These are phyloP conservation scores for Irineochytrium annulatum DNA, from an alignment of 192 early-diverging fungal species.

Conservation along the genomic window DNA sequence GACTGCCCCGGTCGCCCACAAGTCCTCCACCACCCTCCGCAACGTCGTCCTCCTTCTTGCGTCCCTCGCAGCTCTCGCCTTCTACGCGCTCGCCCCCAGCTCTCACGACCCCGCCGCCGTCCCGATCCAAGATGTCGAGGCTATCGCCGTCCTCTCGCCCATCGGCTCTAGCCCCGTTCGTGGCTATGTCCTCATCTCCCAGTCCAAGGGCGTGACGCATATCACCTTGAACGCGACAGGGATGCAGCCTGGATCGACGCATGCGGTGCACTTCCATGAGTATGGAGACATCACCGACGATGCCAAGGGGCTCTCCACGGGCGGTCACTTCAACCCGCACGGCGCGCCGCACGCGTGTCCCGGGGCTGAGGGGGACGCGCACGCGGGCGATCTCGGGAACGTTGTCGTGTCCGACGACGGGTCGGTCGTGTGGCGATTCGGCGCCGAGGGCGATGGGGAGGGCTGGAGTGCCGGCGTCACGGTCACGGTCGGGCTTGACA, in stretches of 20 bases:
- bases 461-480: neutral
- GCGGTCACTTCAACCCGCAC: conserved; percentile 28
- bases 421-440: neutral
- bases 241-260: conserved; percentile 9
- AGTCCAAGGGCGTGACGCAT: too few relatives aligned
- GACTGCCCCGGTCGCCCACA: too few relatives aligned
- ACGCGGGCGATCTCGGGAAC: conserved; percentile 33
- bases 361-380: neutral
- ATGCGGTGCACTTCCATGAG: conserved; percentile 26
- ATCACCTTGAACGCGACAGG: neutral
- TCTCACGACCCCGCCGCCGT: neutral
- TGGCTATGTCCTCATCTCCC: too few relatives aligned
- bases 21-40: too few relatives aligned
- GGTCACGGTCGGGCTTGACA: neutral
- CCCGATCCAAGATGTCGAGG: too few relatives aligned
- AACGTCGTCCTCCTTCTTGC: too few relatives aligned
- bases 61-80: too few relatives aligned
- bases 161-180: too few relatives aligned
- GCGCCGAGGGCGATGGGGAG: neutral
- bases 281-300: conserved; percentile 19
- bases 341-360: conserved; percentile 25
- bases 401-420: conserved; percentile 12
- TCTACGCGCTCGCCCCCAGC: too few relatives aligned
- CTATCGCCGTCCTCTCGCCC: too few relatives aligned
- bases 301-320: conserved; percentile 10